Base-by-base conservation (phyloP, 1,284 basidiomycete genomes). In the Sporisorium sorghi region DNA sequence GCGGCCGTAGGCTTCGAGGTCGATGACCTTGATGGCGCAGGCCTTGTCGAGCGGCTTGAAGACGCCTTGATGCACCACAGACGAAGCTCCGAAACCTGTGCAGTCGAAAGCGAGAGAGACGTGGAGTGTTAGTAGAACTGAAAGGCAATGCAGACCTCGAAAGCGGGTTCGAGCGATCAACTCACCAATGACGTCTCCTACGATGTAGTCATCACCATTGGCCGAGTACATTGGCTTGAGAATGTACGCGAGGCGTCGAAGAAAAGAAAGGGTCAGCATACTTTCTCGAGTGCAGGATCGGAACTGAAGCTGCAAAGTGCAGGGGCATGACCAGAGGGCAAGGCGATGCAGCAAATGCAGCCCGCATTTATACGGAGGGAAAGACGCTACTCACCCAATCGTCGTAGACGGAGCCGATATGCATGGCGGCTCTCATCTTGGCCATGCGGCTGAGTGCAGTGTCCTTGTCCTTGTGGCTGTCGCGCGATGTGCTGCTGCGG, bases 1-100 rank as follows among this genome's bases (percentile, higher is more conserved):
- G 65, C 84, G 56, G 58, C 81, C 70, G 74, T 80, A 71, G 92
- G 88, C 44, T 88, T 95, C 93, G 57, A 95, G 89, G 82, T 95
- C 92, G 58, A 94, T 89, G 56, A 95, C 91, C 85, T 94, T 94
- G 83, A 94, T 88, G 0, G 93, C 92, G 76, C 91, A 93, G 7
- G 91, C 89, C 28, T 71, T 67, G 40, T 72, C 67, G 73, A 86
- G 58, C 83, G 89, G 77, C 37, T 87, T 87, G 83, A 90, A 94
- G 17, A 86, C 86, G 1, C 93, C 93, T 30, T 90, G 85, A 78
- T 93, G 92, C 14, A 95, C 93, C 60, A 91, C 90, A 0, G 93
- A 93, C 1, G 93, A 93, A 2, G 93, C 91, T 17, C 93, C 93
- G 76, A 92, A 93, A 1, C 93, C 92, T 74, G 53, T 54, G 5